A percentile compares a stretch with the other conserved stretches of the same genome.
phyloP scores from a whole-genome alignment of 2,329 filamentous ascomycete species.

The Aspergillus transmontanensis region DNA sequence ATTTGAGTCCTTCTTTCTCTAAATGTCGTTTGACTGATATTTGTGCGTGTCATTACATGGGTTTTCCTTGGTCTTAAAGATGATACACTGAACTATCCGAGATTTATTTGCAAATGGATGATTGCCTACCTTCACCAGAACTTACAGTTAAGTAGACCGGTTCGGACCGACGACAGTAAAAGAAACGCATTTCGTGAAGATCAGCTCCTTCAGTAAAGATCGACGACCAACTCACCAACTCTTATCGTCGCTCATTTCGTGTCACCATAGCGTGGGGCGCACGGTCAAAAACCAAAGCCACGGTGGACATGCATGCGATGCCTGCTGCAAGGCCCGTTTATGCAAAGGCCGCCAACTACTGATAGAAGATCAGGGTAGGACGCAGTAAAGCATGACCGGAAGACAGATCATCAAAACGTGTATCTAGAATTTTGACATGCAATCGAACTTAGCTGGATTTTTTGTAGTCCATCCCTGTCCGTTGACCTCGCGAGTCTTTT shows the following conservation, averaged over 20 bases:
- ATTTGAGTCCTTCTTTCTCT: constrained; percentile 3
- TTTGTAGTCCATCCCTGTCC: constrained; percentile 22
- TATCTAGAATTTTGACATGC: constrained; percentile 34
- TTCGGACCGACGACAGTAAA: background rate
- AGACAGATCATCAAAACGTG: constrained; percentile 26
- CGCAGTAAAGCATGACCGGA: constrained; percentile 23
- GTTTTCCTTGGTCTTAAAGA: background rate
- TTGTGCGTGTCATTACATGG: background rate
- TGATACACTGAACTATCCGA: background rate
- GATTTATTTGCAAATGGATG: constrained; percentile 8
- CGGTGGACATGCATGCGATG: constrained; percentile 6
- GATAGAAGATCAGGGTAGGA: constrained; percentile 36
- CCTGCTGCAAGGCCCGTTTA: constrained; percentile 11
- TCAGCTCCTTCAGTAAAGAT: constrained; percentile 15
- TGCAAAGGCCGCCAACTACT: constrained; percentile 33
- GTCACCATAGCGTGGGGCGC: background rate
- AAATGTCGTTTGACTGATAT: background rate
- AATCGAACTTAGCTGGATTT: constrained; percentile 43
- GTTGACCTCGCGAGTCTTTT: constrained; percentile 8
- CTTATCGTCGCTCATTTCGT: constrained; percentile 11
- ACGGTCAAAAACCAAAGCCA: background rate
- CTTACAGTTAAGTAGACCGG: constrained; percentile 13
- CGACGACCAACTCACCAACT: constrained; percentile 31
- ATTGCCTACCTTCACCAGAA: constrained; percentile 17
- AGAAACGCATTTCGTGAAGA: constrained; percentile 4